Evolutionary conservation across 768 basidiomycete genomes (phyloP).

Genomic region (Suillus subluteus): DNA sequence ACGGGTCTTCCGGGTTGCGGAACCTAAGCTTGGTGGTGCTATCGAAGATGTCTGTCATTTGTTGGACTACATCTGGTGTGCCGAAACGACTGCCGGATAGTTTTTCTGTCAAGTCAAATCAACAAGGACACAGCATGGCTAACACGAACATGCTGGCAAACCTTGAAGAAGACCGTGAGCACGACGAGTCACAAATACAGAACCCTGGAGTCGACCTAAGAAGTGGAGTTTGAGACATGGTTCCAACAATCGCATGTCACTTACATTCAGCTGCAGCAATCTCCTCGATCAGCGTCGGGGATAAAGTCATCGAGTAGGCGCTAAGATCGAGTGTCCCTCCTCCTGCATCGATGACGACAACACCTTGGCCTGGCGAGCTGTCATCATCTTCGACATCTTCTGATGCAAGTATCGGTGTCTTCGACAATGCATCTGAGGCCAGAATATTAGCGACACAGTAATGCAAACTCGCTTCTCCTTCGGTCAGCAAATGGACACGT

Average conservation of each 20-base stretch:
- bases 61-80: conserved; percentile 35
- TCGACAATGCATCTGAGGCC: conserved; percentile 35
- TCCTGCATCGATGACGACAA: conserved; percentile 56
- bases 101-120: conserved; percentile 22
- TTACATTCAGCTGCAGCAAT: conserved; percentile 39
- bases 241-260: conserved; percentile 5
- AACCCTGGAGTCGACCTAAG: conserved; percentile 45
- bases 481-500: conserved; percentile 60
- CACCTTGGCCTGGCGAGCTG: conserved; percentile 33
- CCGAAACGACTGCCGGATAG: conserved; percentile 36
- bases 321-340: conserved; percentile 49
- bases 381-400: conserved; percentile 24
- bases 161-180: conserved; percentile 37
- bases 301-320: conserved; percentile 43
- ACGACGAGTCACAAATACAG: conserved; percentile 41
- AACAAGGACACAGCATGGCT: conserved; percentile 5
- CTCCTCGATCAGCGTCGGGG: conserved; percentile 44
- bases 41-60: conserved; percentile 44
- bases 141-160: conserved; percentile 21
- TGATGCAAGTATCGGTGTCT: conserved; percentile 18
- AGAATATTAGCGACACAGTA: conserved; percentile 55
- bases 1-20: conserved; percentile 40
- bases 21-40: conserved; percentile 47
- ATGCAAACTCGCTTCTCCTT: conserved; percentile 66
- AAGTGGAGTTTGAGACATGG: not conserved